These are phyloP conservation scores for Triticum turgidum DNA, from an alignment of 176 grass and related monocot genomes.

Conservation along the genomic window DNA sequence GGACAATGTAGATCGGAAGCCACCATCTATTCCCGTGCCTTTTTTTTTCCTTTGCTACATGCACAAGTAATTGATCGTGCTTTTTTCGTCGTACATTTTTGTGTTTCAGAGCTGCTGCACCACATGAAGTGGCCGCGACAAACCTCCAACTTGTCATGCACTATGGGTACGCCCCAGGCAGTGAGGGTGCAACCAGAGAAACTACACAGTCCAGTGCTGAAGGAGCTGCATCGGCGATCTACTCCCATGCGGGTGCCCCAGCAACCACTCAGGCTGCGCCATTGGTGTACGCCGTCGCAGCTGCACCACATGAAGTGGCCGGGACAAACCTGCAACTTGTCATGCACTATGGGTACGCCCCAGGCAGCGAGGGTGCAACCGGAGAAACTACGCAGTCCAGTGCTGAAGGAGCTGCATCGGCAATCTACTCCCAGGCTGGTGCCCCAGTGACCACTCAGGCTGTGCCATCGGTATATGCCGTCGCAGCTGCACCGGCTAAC, in stretches of 20 bases:
- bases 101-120: constrained; percentile 24
- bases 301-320: not conserved
- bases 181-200: not conserved
- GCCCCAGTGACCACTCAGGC: not conserved
- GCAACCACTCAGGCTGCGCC: not conserved
- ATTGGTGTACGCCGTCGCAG: not conserved
- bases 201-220: not conserved
- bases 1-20: not conserved
- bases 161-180: constrained; percentile 2
- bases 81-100: not conserved
- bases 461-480: not conserved
- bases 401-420: not conserved
- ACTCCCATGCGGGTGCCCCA: not conserved
- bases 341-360: constrained; percentile 7
- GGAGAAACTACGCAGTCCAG: not conserved
- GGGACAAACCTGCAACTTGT: constrained; percentile 10
- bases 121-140: not conserved
- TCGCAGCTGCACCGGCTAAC: not conserved
- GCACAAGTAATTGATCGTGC: not conserved
- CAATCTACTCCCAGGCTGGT: not conserved
- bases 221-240: not conserved
- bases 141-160: constrained; percentile 25
- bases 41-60: not conserved
- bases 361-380: not conserved
- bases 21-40: not conserved